A percentile compares a stretch with the other conserved stretches of the same genome.
These are phyloP conservation scores for Stachybotrys chlorohalonatus DNA, from an alignment of 2,329 filamentous ascomycete species.

Conservation along the genomic window DNA sequence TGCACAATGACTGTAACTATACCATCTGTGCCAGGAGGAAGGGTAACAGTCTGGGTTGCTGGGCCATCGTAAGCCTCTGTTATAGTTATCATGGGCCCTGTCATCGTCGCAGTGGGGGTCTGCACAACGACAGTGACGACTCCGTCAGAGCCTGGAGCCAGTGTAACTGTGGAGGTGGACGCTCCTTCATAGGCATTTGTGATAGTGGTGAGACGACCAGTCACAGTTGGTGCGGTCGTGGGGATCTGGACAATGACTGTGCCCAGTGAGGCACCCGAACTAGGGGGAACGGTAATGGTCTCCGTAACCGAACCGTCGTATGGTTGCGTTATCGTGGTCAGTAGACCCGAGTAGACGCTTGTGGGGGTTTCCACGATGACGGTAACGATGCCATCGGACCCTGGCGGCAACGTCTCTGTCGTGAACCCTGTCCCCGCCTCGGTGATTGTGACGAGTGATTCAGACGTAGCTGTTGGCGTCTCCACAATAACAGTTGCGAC, in stretches of 20 bases:
- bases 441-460: neutral
- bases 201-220: neutral
- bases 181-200: neutral
- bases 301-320: neutral
- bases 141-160: neutral
- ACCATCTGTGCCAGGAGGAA: neutral
- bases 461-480: neutral
- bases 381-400: neutral
- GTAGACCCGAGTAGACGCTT: neutral
- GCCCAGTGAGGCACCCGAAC: neutral
- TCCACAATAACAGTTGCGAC: neutral
- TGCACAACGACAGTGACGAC: neutral
- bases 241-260: slow-evolving; percentile 1
- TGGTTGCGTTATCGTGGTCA: neutral
- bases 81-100: neutral
- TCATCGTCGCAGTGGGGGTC: neutral
- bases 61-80: neutral
- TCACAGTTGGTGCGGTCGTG: neutral
- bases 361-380: neutral
- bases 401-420: neutral
- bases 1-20: neutral
- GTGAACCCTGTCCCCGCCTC: neutral
- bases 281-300: neutral
- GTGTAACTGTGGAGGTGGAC: neutral
- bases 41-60: neutral